Evolutionary conservation across 2,329 filamentous ascomycete species (phyloP).

Genomic region (Fonsecaea erecta): DNA sequence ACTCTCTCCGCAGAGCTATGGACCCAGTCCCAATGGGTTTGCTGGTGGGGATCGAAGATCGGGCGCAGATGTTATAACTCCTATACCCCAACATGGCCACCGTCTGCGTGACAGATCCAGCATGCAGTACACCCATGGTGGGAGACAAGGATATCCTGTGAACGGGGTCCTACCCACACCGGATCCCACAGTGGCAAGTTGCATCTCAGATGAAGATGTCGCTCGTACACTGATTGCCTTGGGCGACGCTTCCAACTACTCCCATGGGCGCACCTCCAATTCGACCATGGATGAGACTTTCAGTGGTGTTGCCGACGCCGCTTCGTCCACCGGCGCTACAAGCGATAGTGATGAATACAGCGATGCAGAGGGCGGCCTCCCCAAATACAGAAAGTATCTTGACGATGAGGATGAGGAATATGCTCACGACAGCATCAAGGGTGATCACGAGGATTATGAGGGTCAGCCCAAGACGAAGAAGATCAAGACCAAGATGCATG

Average conservation of each 20-base stretch:
- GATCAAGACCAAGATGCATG: constrained; percentile 53
- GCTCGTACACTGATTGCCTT: constrained; percentile 96
- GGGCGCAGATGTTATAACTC: constrained; percentile 35
- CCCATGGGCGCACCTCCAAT: constrained; percentile 87
- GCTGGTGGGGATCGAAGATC: constrained; percentile 30
- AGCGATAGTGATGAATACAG: constrained; percentile 71
- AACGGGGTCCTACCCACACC: constrained; percentile 82
- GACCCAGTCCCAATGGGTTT: constrained; percentile 54
- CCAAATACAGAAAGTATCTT: constrained; percentile 57
- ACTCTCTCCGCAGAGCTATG: constrained; percentile 82
- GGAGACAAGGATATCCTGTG: constrained; percentile 54
- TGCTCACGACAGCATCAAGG: constrained; percentile 55
- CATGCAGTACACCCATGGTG: constrained; percentile 41
- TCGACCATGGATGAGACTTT: constrained; percentile 93
- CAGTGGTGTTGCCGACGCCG: constrained; percentile 82
- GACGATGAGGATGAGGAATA: constrained; percentile 60
- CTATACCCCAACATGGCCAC: constrained; percentile 60
- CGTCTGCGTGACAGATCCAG: constrained; percentile 65
- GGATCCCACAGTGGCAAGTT: constrained; percentile 95
- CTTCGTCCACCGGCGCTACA: constrained; percentile 83
- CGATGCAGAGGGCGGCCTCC: constrained; percentile 63
- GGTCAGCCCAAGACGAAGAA: constrained; percentile 55
- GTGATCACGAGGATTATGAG: constrained; percentile 48
- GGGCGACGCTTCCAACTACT: constrained; percentile 90
- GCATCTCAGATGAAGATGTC: constrained; percentile 97